Evolutionary conservation across 306 rosid species (phyloP).

Genomic region (Glycyrrhiza uralensis): DNA sequence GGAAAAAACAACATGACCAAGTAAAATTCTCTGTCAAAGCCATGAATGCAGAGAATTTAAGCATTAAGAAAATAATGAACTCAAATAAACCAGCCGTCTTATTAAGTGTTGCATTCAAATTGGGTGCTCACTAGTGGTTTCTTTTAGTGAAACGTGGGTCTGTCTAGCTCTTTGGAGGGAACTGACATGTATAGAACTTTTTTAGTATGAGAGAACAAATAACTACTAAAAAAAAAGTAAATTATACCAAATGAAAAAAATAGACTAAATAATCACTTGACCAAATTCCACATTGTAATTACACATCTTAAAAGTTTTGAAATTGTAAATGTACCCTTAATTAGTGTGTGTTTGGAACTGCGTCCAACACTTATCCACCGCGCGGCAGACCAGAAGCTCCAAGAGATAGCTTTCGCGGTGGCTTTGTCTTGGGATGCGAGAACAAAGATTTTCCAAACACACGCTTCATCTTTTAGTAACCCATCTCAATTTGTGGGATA

Average conservation of each 20-base stretch:
- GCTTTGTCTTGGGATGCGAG: no score
- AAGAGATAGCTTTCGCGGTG: no score
- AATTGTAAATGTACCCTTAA: neutral
- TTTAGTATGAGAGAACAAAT: conserved; percentile 19
- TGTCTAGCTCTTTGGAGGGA: conserved; percentile 19
- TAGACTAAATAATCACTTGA: neutral
- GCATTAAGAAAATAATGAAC: neutral
- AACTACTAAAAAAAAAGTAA: conserved; percentile 19
- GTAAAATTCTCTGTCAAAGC: neutral
- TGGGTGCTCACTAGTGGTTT: conserved; percentile 24
- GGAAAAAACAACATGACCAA: neutral
- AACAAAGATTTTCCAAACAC: no score
- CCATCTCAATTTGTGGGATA: neutral
- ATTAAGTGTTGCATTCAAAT: conserved; percentile 14
- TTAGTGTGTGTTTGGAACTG: no score
- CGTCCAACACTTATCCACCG: no score
- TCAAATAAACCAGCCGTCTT: conserved; percentile 12
- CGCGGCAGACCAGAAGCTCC: no score
- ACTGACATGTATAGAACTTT: conserved; percentile 3
- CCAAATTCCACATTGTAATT: neutral
- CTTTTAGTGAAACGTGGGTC: conserved; percentile 30
- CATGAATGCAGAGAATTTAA: neutral
- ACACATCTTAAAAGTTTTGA: neutral
- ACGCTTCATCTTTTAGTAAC: neutral
- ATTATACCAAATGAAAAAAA: neutral